Evolutionary conservation across 1,139 yeast genomes (phyloP), one percentile per base, ranked within the genome.

Genomic region (Meyerozyma guilliermondii): DNA sequence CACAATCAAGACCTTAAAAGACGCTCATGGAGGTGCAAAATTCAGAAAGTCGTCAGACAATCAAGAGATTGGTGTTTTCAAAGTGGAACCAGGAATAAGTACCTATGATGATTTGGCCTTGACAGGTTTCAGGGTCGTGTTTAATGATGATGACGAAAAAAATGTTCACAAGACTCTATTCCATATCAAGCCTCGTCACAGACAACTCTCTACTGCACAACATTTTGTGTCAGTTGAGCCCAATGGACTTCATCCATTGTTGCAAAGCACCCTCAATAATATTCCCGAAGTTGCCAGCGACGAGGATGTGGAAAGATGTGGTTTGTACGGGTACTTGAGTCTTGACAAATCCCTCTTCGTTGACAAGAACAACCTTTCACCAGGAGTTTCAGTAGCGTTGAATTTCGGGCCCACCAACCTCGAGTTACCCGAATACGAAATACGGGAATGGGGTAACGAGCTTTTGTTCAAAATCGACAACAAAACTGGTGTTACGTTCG

Each of bases 171-270:
- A 63, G 42, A 72, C 78, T 1, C 50, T 72, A 48, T 70, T 72
- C 50, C 77, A 72, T 48, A 56, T 69, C 9, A 69, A 69, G 44
- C 77, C 77, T 8, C 59, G 74, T 43, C 74, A 66, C 50, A 55
- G 77, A 43, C 23, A 23, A 4, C 9, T 42, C 10, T 34, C 39
- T 8, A 24, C 28, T 2, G 20, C 39, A 29, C 36, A 33, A 23
- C 40, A 45, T 34, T 38, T 42, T 13, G 42, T 47, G 7, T 18
- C 39, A 5, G 41, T 65, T 4, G 36, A 47, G 5, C 47, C 56
- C 1, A 65, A 66, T 42, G 76, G 78, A 1, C 58, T 72, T 40
- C 78, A 72, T 48, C 78, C 77, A 2, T 51, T 63, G 7, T 42
- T 68, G 23, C 49, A 48, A 4, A 36, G 60, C 4, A 44, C 30